Base-by-base conservation (phyloP, 2,329 filamentous ascomycete genomes). In the Fusarium beomiforme region DNA sequence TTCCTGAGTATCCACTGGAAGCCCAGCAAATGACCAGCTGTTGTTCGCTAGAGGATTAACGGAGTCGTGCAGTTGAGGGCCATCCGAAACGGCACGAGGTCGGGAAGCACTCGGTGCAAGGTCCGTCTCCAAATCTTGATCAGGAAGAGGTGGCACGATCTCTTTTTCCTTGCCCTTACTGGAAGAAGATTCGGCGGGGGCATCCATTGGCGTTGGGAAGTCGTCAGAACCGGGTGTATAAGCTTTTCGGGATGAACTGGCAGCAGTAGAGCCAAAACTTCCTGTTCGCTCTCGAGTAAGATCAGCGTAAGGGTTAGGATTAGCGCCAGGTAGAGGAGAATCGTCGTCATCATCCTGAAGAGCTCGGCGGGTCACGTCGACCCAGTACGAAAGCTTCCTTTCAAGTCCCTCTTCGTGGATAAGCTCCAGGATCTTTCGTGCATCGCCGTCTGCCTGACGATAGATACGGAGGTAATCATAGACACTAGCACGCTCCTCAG, bases 321-420 rank as follows among this genome's bases (percentile, higher is more conserved):
- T 50, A n/a, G 62, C 46, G 42, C 24, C 44, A 36, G 53, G 33
- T 7, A 58, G 53, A 29, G 60, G 29, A 14, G 13, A 37, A 29
- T 29, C 29, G 16, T 46, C 55, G 9, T 73, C 67, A 36, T 69
- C 62, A 14, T 66, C 65, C 12, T 53, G 59, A 44, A 75, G 67
- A 78, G 75, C 74, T 43, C 72, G 72, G 8, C 74, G 83, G 67
- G 89, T 88, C 26, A 88, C 81, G 34, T 85, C 83, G 14, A 91
- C 84, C 83, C 90, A 89, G 77, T 89, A 88, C 14, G 83, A 82
- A 36, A 93, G 83, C 53, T 87, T 86, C 14, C 89, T 87, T 59
- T 87, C 84, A 4, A 89, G 83, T 8, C 86, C 85, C 72, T 92
- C 89, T 39, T 88, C 85, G 41, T 87, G 85, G 34, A 92, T 89